Percentiles rank a stretch among this genome's conserved stretches.
Evolutionary conservation across 768 basidiomycete genomes (phyloP).

Genomic region (Lactarius akahatsu): DNA sequence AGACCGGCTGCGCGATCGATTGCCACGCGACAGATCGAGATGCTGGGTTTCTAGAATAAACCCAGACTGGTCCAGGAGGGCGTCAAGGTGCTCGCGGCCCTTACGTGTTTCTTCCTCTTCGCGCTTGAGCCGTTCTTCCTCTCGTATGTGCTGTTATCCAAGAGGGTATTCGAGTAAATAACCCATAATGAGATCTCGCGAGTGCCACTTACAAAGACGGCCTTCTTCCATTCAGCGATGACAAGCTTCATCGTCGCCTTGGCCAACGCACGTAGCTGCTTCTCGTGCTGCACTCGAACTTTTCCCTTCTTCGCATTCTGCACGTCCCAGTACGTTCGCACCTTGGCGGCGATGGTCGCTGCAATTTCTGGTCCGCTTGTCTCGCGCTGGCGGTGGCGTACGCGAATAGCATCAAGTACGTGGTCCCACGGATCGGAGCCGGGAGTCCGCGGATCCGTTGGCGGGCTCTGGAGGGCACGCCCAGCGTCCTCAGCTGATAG

Average conservation of each 20-base stretch:
- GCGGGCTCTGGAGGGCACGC: conserved; percentile 21
- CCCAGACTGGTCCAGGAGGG: conserved; percentile 86
- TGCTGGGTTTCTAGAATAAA: conserved; percentile 84
- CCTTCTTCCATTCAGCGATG: conserved; percentile 82
- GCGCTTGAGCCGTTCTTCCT: conserved; percentile 57
- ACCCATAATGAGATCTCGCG: not conserved
- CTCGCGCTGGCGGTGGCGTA: conserved; percentile 34
- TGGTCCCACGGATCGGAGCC: conserved; percentile 58
- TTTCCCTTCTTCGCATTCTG: conserved; percentile 62
- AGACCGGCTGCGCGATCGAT: conserved; percentile 56
- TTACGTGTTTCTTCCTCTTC: conserved; percentile 77
- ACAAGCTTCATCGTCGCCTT: conserved; percentile 72
- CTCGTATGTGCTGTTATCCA: conserved; percentile 61
- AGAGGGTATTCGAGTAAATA: conserved; percentile 11
- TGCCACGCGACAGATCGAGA: conserved; percentile 57
- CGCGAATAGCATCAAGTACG: conserved; percentile 49
- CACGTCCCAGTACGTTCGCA: conserved; percentile 76
- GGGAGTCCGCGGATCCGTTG: conserved; percentile 25
- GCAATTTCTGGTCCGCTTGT: conserved; percentile 45
- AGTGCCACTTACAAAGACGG: conserved; percentile 63
- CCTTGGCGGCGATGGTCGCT: conserved; percentile 57
- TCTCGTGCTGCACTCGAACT: conserved; percentile 60
- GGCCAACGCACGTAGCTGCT: conserved; percentile 60
- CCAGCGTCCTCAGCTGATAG: conserved; percentile 40
- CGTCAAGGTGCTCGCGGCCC: conserved; percentile 85